These are phyloP conservation scores for Chlamydomonas sphaeroides DNA, from an alignment of 139 green algal species.

Conservation along the genomic window DNA sequence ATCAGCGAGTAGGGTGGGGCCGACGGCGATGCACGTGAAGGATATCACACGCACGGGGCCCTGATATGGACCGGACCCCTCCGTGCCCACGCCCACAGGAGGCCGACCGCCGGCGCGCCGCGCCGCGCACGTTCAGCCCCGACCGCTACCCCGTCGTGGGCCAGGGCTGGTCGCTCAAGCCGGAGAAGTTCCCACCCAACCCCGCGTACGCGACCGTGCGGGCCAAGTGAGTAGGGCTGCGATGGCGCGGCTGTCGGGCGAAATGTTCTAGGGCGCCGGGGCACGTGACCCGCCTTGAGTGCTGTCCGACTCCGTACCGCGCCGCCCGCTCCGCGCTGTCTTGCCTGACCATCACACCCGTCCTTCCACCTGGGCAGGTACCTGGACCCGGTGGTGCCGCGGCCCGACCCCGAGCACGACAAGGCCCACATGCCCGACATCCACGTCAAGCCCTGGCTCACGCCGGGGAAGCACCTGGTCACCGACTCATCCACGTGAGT, in stretches of 20 bases:
- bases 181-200: constrained; percentile 28
- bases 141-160: constrained; percentile 27
- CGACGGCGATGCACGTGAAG: too few relatives aligned
- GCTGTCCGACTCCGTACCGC: too few relatives aligned
- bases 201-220: constrained; percentile 1
- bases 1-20: neutral
- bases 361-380: neutral
- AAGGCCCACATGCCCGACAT: constrained; percentile 14
- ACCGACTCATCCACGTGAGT: constrained; percentile 7
- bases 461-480: constrained; percentile 31
- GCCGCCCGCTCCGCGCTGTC: too few relatives aligned
- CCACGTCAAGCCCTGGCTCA: constrained; percentile 33
- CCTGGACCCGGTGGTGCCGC: neutral
- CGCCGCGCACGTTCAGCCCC: neutral
- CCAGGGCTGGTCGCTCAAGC: neutral
- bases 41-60: too few relatives aligned
- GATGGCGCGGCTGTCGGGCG: too few relatives aligned
- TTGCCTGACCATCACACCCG: too few relatives aligned
- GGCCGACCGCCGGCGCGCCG: constrained; percentile 14
- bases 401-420: neutral
- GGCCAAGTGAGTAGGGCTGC: constrained; percentile 12
- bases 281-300: too few relatives aligned
- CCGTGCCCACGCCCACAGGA: too few relatives aligned
- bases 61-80: too few relatives aligned
- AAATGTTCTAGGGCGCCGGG: too few relatives aligned